Evolutionary conservation across 208 protist species (phyloP), one percentile per base, ranked within the genome.

Genomic region (Trypanosoma congolense): DNA sequence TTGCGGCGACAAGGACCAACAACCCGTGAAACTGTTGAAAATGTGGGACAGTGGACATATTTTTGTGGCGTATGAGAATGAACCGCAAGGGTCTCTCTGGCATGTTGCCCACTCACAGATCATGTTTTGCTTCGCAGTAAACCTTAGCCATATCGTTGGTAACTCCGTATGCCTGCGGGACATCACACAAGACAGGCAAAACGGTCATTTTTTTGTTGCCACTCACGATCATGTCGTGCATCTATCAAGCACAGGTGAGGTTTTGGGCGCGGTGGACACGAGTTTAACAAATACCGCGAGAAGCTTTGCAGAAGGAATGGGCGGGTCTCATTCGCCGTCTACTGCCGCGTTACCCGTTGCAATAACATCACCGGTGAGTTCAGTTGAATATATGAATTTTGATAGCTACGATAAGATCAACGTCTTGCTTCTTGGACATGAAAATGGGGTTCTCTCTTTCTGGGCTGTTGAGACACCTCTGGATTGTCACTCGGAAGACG

Each of bases 21-120:
- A 64, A 16, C 35, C 46, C 0, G 72, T 85, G 5, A 26, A 52
- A 3, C 29, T 59, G 14, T 48, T 90, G 22, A 45, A 61, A 19
- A 54, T 81, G 19, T 82, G 75, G 22, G 43, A 73, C 29, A 49
- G 79, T 38, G 74, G 76, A 6, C 46, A 54, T 1, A 61, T 90
- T n/a, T 4, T 84, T 3, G 73, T 67, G 1, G 52, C 64, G 6
- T 66, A 75, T 46, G 72, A 71, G 10, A 19, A 44, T 12, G 64
- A 21, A 2, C 55, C 63, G 6, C 42, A 52, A 6, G 62, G 80
- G 28, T 61, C 61, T 3, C 65, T 73, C 4, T 90, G 82, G 82
- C 76, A 80, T 31, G 47, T 83, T 18, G 71, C 77, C 6, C 50
- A 57, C 35, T 35, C 65, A 8, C 44, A 44, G 33, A 61, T 58